A percentile compares a stretch with the other conserved stretches of the same genome.
Evolutionary conservation across 371 early-diverging fungal genomes (phyloP).

Genomic region (Mucor lusitanicus): DNA sequence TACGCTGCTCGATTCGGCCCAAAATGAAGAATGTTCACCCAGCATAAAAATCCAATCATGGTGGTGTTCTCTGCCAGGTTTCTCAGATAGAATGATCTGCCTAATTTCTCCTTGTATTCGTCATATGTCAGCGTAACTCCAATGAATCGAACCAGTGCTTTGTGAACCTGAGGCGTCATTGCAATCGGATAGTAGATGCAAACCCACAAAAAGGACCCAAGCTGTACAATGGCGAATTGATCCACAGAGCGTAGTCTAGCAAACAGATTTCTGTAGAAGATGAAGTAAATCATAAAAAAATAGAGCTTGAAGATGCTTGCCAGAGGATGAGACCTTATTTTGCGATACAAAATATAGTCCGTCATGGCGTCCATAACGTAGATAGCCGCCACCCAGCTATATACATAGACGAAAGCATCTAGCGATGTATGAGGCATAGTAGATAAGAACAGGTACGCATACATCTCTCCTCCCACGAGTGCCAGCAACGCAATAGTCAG

Average conservation of each 20-base stretch:
- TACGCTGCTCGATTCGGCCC: constrained; percentile 70
- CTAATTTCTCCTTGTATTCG: constrained; percentile 66
- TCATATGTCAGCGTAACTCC: constrained; percentile 62
- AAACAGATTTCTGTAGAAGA: constrained; percentile 78
- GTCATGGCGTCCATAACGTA: constrained; percentile 65
- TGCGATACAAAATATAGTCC: constrained; percentile 64
- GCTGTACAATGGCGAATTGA: constrained; percentile 66
- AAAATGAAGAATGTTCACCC: constrained; percentile 70
- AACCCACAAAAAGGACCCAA: constrained; percentile 73
- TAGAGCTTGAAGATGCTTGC: constrained; percentile 71
- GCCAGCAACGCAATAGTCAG: constrained; percentile 64
- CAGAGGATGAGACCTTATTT: constrained; percentile 69
- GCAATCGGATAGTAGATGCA: constrained; percentile 73
- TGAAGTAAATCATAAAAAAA: constrained; percentile 77
- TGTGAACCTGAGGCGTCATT: constrained; percentile 63
- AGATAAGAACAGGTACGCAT: constrained; percentile 62
- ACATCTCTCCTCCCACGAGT: constrained; percentile 70
- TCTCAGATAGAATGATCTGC: constrained; percentile 68
- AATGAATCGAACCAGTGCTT: constrained; percentile 47
- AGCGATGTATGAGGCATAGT: constrained; percentile 57
- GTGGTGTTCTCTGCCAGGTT: constrained; percentile 78
- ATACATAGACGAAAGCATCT: constrained; percentile 70
- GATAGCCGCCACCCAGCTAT: constrained; percentile 72
- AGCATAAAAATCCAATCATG: constrained; percentile 74
- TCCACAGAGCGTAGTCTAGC: constrained; percentile 67